Base-by-base conservation (phyloP, 2,329 filamentous ascomycete species). In the Ascochyta lentis region DNA sequence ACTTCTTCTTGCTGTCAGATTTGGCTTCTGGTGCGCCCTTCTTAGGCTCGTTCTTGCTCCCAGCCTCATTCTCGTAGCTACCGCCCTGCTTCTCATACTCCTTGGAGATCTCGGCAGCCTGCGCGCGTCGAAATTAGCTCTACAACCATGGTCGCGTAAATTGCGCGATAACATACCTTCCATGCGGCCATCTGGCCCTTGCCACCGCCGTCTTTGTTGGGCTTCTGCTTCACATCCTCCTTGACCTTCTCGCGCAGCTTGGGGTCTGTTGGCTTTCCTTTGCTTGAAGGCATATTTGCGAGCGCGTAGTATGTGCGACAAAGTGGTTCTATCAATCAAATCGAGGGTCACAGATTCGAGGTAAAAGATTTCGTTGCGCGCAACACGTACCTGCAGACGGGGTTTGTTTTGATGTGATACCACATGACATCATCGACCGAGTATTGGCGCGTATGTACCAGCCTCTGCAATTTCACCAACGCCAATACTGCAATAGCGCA, bases 171-270 rank as follows among this genome's bases (percentile, higher is more conserved):
- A 12, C 39, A n/a, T 23, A 76, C 78, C 72, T 80, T 81, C 79
- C 79, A 81, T 39, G 78, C 78, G 46, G 76, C 76, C 78, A 77
- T 78, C 61, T 79, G 71, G 4, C 78, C 78, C 60, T 80, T 79
- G n/a, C 78, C 78, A 29, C 73, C 60, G 10, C 78, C 78, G 60
- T 79, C 76, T 57, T 80, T 79, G 51, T 80, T 80, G 6, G 76
- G 67, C 55, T 79, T 71, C 45, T 75, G 69, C 63, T 80, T 79
- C n/a, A 80, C 70, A 13, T 80, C 76, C 60, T 80, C 73, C 63
- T 78, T 80, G 26, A 79, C 75, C 62, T 79, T 69, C 64, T 80
- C 77, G 45, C 76, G 73, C 39, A 80, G 60, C 57, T 80, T 76
- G 1, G 77, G 76, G 60, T 80, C 77, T 5, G 78, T 79, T 10